Base-by-base conservation (phyloP, 371 early-diverging fungal genomes). In the Mucor racemosus region DNA sequence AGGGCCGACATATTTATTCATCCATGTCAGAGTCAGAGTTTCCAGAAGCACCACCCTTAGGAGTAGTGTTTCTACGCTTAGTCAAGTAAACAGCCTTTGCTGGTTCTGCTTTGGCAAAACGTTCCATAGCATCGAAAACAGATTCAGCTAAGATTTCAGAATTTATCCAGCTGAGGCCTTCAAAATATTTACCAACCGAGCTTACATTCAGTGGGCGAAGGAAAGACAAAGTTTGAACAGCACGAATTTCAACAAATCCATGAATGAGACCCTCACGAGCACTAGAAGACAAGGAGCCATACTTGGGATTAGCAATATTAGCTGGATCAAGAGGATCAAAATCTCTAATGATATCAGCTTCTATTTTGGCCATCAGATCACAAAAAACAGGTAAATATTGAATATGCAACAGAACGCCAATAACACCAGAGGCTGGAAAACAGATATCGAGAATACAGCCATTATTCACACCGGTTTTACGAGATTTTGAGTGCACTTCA, bases 321-420 rank as follows among this genome's bases (percentile, higher is more conserved):
- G 14, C 35, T 15, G 58, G 44, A 48, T 38, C 19, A 2, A 58
- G 11, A 44, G 65, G 65, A n/a, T 65, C 53, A 39, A 65, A 65
- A 33, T 46, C 33, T 5, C 1, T 34, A 5, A 36, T 1, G 7
- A 35, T 0, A 36, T 56, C 38, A 35, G 5, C 33, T 10, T 56
- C 7, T 4, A 4, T 5, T 5, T 2, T 6, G 0, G 39, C 26
- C 13, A 63, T 38, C 2, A 13, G 17, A 6, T 63, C 48, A 8
- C 4, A 39, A 31, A 63, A 31, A 4, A 55, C 63, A 6, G 17
- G 40, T 0, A 11, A 41, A 55, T 63, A 63, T 3, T 63, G 53
- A 15, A 17, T 41, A 34, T 63, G 63, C 2, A 55, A 4, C 3
- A 63, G 36, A 6, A 65, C 7, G 4, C 48, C 65, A 46, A 58